These are phyloP conservation scores for Candida rishiriensis DNA, from an alignment of 805 yeast genomes.

Conservation along the genomic window DNA sequence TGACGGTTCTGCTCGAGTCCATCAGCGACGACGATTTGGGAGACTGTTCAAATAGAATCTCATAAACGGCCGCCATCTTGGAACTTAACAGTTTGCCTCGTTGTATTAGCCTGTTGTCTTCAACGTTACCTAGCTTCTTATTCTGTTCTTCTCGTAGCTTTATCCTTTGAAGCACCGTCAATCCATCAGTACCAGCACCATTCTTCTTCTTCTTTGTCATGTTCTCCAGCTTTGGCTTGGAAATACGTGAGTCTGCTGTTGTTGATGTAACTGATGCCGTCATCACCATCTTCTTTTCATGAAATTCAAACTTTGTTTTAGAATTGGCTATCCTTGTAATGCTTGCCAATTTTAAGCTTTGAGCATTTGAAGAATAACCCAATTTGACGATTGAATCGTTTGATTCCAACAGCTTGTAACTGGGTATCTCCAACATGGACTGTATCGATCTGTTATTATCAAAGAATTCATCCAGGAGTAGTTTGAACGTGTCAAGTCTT, in stretches of 20 bases:
- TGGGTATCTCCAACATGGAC: conserved; percentile 7
- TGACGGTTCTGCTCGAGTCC: conserved; percentile 3
- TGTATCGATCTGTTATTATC: no score
- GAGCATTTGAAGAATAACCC: background rate
- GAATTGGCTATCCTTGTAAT: conserved; percentile 30
- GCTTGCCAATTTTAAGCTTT: no score
- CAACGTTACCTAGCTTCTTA: conserved; percentile 5
- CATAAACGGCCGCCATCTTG: conserved; percentile 18
- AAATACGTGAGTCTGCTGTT: no score
- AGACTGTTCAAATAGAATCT: conserved; percentile 22
- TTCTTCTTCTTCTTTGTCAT: no score
- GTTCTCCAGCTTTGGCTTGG: no score
- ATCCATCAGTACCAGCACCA: conserved; percentile 5
- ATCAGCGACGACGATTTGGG: conserved; percentile 9
- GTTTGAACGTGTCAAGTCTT: conserved; percentile 8
- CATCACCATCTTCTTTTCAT: conserved; percentile 19
- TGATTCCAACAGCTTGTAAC: conserved; percentile 3
- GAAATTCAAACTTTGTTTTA: conserved; percentile 33
- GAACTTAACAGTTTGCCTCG: conserved; percentile 10
- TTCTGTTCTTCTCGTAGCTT: conserved; percentile 30
- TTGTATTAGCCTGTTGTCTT: background rate
- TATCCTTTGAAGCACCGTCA: conserved; percentile 37
- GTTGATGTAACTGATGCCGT: background rate
- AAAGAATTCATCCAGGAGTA: conserved; percentile 2
- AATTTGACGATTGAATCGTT: background rate